Evolutionary conservation across 768 basidiomycete species (phyloP), one percentile per base, ranked within the genome.

Genomic region (Heimioporus sp.): DNA sequence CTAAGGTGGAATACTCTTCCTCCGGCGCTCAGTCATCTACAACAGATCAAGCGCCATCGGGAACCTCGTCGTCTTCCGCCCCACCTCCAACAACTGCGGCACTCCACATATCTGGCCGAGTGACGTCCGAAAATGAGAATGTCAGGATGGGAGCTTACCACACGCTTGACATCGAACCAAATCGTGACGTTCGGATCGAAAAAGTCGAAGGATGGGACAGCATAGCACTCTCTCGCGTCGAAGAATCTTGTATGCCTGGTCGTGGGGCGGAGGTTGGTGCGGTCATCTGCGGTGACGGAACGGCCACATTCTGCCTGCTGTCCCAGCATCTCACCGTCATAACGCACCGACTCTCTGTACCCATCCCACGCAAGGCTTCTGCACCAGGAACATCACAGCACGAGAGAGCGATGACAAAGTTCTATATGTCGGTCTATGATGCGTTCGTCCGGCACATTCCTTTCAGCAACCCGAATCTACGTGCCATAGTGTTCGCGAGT

Each of bases 241-340:
- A 90, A 46, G 97, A 98, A 55, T 82, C 93, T 19, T 94, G 92
- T 49, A 75, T 90, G 36, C 93, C 93, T n/a, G 97, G 96, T 21
- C 77, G 88, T 59, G 96, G 97, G 0, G 97, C 97, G 5, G 97
- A 99, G 63, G 87, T 99, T 5, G 97, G 91, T 13, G 97, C 97
- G 0, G 80, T 99, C 20, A 92, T 99, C 5, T 92, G 91, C 58
- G 96, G 97, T 32, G 97, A 99, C 76, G 97, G 97, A 17, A 86
- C 83, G 2, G 97, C 97, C 1, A 87, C 92, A 10, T 90, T 99
- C 67, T 98, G 97, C 69, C 72, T 99, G 30, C 77, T 99, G 13
- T 98, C 95, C 2, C 87, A 98, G 61, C 95, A 98, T 69, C 95
- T 98, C 87, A 99, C 97, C 2, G 76, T 95, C 28, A 86, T 99